These are phyloP conservation scores for Escallonia rubra DNA, from an alignment of 129 eudicot species.

Conservation along the genomic window DNA sequence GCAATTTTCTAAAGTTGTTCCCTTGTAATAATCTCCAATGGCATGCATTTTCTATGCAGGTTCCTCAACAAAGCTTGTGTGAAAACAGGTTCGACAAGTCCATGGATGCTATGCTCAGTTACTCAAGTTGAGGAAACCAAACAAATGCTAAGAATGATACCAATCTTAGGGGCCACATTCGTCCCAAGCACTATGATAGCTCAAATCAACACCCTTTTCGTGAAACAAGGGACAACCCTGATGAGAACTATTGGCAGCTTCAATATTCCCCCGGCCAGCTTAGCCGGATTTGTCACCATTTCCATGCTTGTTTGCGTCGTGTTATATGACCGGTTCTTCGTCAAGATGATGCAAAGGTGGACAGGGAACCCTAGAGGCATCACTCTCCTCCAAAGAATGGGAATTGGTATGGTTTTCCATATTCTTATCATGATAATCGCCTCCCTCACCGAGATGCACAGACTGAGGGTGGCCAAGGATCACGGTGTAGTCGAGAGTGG, in stretches of 20 bases:
- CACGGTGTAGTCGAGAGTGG: not conserved
- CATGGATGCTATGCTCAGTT: constrained; percentile 22
- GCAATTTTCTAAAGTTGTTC: not conserved
- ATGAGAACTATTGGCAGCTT: constrained; percentile 18
- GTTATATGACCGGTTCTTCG: constrained; percentile 19
- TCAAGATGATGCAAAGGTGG: constrained; percentile 3
- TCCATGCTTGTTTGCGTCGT: constrained; percentile 25
- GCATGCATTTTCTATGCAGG: constrained; percentile 9
- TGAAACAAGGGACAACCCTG: constrained; percentile 33
- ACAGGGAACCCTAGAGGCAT: constrained; percentile 24
- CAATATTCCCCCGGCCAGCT: constrained; percentile 24
- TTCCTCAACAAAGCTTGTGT: constrained; percentile 28
- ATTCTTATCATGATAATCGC: constrained; percentile 4
- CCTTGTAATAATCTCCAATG: not conserved
- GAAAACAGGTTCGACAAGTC: constrained; percentile 1
- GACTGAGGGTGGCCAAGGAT: constrained; percentile 13
- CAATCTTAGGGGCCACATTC: constrained; percentile 15
- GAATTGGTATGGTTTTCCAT: constrained; percentile 11
- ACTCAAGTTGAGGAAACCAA: constrained; percentile 35
- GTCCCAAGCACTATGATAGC: constrained; percentile 29
- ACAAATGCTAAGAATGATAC: constrained; percentile 22
- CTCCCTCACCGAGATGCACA: constrained; percentile 5
- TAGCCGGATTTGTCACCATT: constrained; percentile 12
- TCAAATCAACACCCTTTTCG: constrained; percentile 20
- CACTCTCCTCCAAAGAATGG: constrained; percentile 20